Evolutionary conservation across 305 asterid genomes (phyloP).

Genomic region (Stenogyne calaminthoides): DNA sequence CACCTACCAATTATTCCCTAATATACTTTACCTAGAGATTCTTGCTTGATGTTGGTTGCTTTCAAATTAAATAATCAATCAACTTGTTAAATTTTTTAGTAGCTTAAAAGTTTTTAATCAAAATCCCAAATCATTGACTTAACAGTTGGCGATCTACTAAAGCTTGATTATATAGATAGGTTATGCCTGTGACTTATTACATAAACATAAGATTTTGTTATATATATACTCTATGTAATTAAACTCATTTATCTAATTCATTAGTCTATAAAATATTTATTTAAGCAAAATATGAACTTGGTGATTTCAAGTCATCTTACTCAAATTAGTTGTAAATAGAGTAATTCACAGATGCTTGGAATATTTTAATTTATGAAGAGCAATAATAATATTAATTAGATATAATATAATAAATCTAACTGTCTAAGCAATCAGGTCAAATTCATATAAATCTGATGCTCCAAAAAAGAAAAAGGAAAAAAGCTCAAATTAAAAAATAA

Average conservation of each 20-base stretch:
- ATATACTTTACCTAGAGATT: constrained; percentile 32
- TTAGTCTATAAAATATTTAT: neutral
- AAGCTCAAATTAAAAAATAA: neutral
- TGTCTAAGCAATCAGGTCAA: neutral
- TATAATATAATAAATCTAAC: neutral
- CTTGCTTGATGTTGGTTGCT: constrained; percentile 33
- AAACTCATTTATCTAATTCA: neutral
- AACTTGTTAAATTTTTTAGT: constrained; percentile 23
- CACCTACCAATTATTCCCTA: constrained; percentile 35
- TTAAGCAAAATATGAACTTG: neutral
- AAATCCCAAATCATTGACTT: constrained; percentile 34
- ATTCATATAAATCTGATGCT: neutral
- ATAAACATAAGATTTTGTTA: constrained; percentile 14
- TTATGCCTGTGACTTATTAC: constrained; percentile 8
- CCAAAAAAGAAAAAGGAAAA: too few species aligned
- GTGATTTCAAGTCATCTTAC: neutral
- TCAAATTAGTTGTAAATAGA: neutral
- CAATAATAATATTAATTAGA: neutral
- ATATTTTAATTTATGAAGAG: neutral
- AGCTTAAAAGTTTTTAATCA: constrained; percentile 20
- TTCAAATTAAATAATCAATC: constrained; percentile 18
- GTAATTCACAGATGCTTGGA: neutral
- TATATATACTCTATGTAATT: neutral
- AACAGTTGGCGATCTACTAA: constrained; percentile 19
- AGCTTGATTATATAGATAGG: constrained; percentile 16